phyloP scores from a whole-genome alignment of 768 basidiomycete species.

The Trametes elegans region DNA sequence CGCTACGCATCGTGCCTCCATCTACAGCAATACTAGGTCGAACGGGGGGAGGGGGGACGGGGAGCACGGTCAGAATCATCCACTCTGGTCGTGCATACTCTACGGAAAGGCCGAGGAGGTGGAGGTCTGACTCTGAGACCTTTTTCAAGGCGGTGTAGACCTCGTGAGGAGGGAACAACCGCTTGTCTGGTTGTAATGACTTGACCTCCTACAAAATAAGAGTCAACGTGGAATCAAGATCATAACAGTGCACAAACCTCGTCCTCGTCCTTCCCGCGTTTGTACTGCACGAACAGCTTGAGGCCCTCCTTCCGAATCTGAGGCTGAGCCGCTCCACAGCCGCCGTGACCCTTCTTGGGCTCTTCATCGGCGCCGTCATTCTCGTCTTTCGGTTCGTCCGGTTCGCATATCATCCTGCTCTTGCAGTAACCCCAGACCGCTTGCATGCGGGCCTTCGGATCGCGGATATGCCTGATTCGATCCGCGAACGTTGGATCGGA shows the following conservation, averaged over 20 bases:
- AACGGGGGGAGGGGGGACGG: conserved; percentile 96
- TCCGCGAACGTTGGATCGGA: conserved; percentile 82
- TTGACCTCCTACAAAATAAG: conserved; percentile 62
- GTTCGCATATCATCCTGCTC: conserved; percentile 82
- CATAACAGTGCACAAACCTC: conserved; percentile 61
- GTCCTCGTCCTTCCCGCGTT: conserved; percentile 91
- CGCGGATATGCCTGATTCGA: conserved; percentile 83
- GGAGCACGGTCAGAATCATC: conserved; percentile 99
- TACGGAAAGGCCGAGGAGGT: conserved; percentile 87
- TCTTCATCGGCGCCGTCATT: conserved; percentile 72
- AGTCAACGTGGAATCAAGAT: neutral
- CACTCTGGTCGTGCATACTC: conserved; percentile 97
- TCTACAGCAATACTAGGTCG: conserved; percentile 98
- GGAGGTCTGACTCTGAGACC: conserved; percentile 86
- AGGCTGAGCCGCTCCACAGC: conserved; percentile 93
- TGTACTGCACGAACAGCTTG: conserved; percentile 93
- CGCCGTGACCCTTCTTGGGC: conserved; percentile 90
- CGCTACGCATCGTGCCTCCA: conserved; percentile 93
- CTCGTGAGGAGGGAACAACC: conserved; percentile 79
- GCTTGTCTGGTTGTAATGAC: conserved; percentile 77
- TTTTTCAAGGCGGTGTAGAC: conserved; percentile 96
- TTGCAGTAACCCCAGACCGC: conserved; percentile 87
- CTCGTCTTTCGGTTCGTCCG: conserved; percentile 88
- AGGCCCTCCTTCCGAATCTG: conserved; percentile 90
- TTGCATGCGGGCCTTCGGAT: conserved; percentile 85